Base-by-base conservation (phyloP, 768 basidiomycete genomes). In the Trametes sanguinea region DNA sequence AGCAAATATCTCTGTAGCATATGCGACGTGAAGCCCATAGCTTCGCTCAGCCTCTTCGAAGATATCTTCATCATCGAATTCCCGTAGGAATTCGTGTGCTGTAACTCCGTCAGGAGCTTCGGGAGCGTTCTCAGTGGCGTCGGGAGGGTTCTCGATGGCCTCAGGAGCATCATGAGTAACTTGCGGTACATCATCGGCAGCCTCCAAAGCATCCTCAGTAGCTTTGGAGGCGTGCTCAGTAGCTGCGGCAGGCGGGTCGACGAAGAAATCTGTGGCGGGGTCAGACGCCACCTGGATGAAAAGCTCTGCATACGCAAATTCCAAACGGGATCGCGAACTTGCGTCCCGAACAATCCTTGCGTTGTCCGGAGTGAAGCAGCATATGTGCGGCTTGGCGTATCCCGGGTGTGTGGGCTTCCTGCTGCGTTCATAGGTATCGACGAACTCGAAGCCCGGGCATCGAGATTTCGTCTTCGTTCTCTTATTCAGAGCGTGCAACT, bases 271-370 rank as follows among this genome's bases (percentile, higher is more conserved):
- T n/a, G 13, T 10, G 5, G 46, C 14, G 5, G 57, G 16, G 33
- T 44, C 32, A 5, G 55, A 51, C 29, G 54, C 16, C 17, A 62
- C 43, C 6, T 65, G 44, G 16, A 65, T 53, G 50, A 65, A 65
- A 6, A 65, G 30, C 35, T 65, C 65, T 1, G 57, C 54, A 42
- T 60, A 55, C 7, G 51, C 57, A n/a, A 65, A 33, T 33, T 58
- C 48, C 3, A 48, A n/a, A 4, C 42, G 47, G 6, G 22, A 14
- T 30, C 2, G 2, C 0, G 2, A 30, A 2, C 44, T 39, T 7
- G 40, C 32, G 5, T 17, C 9, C 29, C 40, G 48, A 13, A 60
- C 48, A 27, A 13, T 11, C 2, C n/a, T 13, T 11, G 44, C 37
- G 35, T 51, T 47, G 4, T 51, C 39, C 2, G 53, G 16, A 0